Conservation (phyloP, 2,329 filamentous ascomycete species). For the Arthrinium puccinioides region DNA sequence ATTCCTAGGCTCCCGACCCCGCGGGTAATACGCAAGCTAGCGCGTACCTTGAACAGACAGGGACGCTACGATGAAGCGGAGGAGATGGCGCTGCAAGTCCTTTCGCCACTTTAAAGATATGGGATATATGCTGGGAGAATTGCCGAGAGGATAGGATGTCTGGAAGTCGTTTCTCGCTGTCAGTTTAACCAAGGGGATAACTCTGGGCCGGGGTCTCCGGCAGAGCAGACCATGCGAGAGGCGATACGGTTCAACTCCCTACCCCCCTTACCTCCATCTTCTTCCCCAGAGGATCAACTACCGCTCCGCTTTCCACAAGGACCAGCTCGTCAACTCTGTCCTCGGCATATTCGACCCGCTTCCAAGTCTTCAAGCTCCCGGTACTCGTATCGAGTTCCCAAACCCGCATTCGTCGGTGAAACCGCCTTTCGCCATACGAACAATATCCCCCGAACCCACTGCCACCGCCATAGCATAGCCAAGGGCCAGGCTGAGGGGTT, state of each 20-base stretch:
- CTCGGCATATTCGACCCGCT: conserved; percentile 20
- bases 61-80: too few relatives aligned
- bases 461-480: conserved; percentile 21
- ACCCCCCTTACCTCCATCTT: too few relatives aligned
- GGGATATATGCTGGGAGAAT: too few relatives aligned
- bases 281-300: background rate
- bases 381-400: conserved; percentile 20
- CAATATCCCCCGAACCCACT: conserved; percentile 23
- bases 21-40: too few relatives aligned
- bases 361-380: conserved; percentile 20
- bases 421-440: conserved; percentile 19
- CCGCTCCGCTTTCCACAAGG: background rate
- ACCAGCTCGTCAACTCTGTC: conserved; percentile 22
- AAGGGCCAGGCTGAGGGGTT: conserved; percentile 14
- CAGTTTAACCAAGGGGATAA: too few relatives aligned
- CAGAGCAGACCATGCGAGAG: background rate
- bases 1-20: too few relatives aligned
- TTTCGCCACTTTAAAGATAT: too few relatives aligned
- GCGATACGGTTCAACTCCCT: background rate
- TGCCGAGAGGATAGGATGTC: too few relatives aligned
- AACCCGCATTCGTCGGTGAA: conserved; percentile 19
- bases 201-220: too few relatives aligned
- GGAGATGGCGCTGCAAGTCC: too few relatives aligned
- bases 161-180: too few relatives aligned
- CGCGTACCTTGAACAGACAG: too few relatives aligned